Evolutionary conservation across 148 eudicot genomes (phyloP).

Genomic region (Rhododendron henanense): DNA sequence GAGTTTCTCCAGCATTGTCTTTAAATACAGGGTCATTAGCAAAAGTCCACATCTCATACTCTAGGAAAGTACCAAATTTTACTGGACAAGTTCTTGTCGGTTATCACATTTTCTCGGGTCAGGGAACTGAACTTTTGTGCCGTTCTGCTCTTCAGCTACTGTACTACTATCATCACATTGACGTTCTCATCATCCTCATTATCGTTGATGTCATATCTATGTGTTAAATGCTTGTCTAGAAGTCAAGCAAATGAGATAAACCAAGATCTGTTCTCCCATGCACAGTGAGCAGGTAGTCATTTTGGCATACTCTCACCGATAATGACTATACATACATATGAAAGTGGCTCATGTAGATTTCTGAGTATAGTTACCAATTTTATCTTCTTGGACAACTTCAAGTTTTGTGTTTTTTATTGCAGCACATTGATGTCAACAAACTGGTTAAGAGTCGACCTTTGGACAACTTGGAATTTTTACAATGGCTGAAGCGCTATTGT

Average conservation of each 20-base stretch:
- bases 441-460: constrained; percentile 83
- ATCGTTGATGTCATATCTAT: not conserved
- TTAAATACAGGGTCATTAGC: not conserved
- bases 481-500: constrained; percentile 94
- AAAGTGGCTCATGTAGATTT: not conserved
- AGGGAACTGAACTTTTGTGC: not conserved
- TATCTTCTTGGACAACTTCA: not conserved
- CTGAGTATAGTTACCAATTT: not conserved
- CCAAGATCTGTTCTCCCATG: not conserved
- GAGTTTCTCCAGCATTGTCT: not conserved
- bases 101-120: not conserved
- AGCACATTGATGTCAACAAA: constrained; percentile 89
- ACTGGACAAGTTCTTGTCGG: not conserved
- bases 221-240: not conserved
- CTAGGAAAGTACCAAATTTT: not conserved
- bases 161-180: not conserved
- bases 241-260: not conserved
- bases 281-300: not conserved
- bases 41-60: not conserved
- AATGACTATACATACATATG: not conserved
- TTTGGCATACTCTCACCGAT: not conserved
- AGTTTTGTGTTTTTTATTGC: constrained; percentile 20
- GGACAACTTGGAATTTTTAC: constrained; percentile 95
- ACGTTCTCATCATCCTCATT: not conserved
- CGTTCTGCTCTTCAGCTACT: not conserved